Base-by-base conservation (phyloP, 257 asterid species). In the Gentiana macrophylla region DNA sequence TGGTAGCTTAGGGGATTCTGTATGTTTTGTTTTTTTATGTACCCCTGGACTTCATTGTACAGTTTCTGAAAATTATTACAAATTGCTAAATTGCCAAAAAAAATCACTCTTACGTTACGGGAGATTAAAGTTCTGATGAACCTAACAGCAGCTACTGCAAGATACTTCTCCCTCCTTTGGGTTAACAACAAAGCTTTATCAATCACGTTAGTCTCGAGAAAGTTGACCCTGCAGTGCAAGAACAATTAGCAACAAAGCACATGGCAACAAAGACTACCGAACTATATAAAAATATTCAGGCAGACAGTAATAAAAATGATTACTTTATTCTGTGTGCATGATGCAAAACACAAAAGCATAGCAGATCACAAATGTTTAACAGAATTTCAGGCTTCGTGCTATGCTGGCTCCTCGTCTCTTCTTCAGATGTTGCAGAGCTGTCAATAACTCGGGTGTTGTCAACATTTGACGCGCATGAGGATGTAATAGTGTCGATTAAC, bases 321-420 rank as follows among this genome's bases (percentile, higher is more conserved):
- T 81, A 92, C 97, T 92, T 88, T 72, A 88, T 92, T 76, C 91
- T 81, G 59, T 77, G 76, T 33, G 99, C 93, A 74, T 92, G 99
- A 74, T 89, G 95, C 80, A 85, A 63, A 51, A 92, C 86, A 54
- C 95, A 92, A 75, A 85, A 92, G 88, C 91, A 83, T 60, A 92
- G 89, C 69, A 92, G 86, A 65, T 92, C 99, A 73, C 97, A 88
- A 60, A 86, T 74, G 71, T 84, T 88, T 62, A 88, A 70, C 46
- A 92, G 74, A 58, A 88, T 92, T 67, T 92, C 99, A 55, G 99
- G 94, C 76, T 80, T 88, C 71, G 70, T 75, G 33, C 69, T 53
- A 57, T 71, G 77, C 61, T 64, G 86, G 62, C 60, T 72, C 77
- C 70, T 70, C 57, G 70, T 61, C 57, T 67, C 80, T 71, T 67